Evolutionary conservation across 2,329 filamentous ascomycete species (phyloP).

Genomic region (Celoporthe dispersa): DNA sequence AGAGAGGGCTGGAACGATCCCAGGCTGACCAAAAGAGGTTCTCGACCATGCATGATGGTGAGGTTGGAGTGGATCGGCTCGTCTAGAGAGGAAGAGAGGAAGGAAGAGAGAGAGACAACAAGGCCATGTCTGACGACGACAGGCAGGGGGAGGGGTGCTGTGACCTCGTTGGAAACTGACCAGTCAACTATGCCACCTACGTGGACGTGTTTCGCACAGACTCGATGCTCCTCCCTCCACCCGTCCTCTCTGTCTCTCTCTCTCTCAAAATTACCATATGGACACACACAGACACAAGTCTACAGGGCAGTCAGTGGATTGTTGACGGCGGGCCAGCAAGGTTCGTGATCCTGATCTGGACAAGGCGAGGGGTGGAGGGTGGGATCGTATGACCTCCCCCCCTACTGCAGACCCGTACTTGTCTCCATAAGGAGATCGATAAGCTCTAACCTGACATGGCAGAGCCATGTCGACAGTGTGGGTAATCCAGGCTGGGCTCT

Average conservation of each 20-base stretch:
- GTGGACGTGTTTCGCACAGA: background rate
- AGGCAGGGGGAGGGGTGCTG: background rate
- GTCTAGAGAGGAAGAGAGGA: background rate
- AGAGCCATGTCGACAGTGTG: background rate
- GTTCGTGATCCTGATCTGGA: slow-evolving; percentile 5
- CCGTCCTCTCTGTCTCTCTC: too few species aligned
- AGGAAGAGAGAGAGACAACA: background rate
- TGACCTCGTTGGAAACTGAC: background rate
- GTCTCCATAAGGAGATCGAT: background rate
- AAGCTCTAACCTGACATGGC: background rate
- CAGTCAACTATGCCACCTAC: background rate
- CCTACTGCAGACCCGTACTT: background rate
- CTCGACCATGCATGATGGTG: background rate
- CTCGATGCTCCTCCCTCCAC: background rate
- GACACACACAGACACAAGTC: background rate
- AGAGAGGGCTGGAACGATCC: background rate
- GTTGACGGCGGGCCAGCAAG: background rate
- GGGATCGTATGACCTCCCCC: background rate
- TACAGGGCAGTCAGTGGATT: background rate
- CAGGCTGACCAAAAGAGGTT: background rate
- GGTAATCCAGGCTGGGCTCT: background rate
- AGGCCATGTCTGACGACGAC: background rate
- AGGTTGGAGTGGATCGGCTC: background rate
- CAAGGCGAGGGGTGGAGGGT: background rate
- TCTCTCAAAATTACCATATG: background rate